A percentile compares a stretch with the other conserved stretches of the same genome.
phyloP scores from a whole-genome alignment of 2,329 filamentous ascomycete genomes.

The Alternaria triticimaculans region DNA sequence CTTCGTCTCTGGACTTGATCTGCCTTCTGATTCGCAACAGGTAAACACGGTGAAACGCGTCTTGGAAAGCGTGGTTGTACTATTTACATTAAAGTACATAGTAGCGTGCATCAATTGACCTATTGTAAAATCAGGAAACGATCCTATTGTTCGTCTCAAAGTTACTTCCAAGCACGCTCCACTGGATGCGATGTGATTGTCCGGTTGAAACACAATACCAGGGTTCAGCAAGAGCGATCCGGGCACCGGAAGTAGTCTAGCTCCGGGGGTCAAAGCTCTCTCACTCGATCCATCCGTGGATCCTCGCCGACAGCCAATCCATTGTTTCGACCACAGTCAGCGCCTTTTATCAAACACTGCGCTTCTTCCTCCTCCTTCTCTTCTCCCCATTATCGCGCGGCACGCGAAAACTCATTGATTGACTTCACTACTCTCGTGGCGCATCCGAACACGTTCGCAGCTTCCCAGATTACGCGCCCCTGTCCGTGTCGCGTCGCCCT shows the following conservation, averaged over 20 bases:
- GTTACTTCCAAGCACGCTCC: neutral
- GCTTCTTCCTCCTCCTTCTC: neutral
- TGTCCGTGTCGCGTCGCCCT: constrained; percentile 16
- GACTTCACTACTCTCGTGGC: neutral
- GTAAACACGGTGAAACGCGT: neutral
- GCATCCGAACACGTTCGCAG: neutral
- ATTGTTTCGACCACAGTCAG: constrained; percentile 3
- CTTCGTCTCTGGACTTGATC: neutral
- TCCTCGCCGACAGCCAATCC: neutral
- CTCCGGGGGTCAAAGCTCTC: neutral
- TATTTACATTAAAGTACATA: neutral
- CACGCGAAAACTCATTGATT: neutral
- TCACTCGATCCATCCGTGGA: constrained; percentile 1
- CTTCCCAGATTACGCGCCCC: constrained; percentile 11
- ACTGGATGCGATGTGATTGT: neutral
- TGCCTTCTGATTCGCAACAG: neutral
- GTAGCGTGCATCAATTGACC: neutral
- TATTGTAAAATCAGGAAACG: neutral
- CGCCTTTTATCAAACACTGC: constrained; percentile 2
- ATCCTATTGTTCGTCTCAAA: neutral
- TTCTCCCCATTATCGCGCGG: neutral
- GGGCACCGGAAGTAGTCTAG: neutral
- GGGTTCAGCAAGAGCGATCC: neutral
- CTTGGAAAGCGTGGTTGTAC: neutral
- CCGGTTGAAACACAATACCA: neutral